A percentile compares a stretch with the other conserved stretches of the same genome.
These are phyloP conservation scores for Panellus pusillus DNA, from an alignment of 768 basidiomycete genomes.

Conservation along the genomic window DNA sequence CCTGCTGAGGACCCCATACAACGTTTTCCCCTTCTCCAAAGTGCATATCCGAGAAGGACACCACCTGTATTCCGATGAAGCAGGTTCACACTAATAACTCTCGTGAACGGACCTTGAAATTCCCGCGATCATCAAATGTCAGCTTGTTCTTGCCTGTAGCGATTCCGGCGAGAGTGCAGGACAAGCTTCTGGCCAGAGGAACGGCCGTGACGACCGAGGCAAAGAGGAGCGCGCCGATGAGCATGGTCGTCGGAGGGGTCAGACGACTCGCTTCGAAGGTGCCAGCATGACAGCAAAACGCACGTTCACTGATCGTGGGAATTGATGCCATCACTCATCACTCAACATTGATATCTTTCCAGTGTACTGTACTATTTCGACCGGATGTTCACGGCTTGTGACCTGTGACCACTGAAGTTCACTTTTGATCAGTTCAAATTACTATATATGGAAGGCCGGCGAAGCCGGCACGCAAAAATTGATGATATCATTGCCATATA, in stretches of 20 bases:
- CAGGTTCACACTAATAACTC: neutral
- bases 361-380: too few species aligned
- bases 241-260: conserved; percentile 1
- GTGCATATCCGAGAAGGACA: conserved; percentile 23
- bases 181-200: conserved; percentile 12
- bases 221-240: conserved; percentile 7
- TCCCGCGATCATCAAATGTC: conserved; percentile 15
- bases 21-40: conserved; percentile 19
- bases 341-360: too few species aligned
- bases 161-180: conserved; percentile 6
- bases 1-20: conserved; percentile 16
- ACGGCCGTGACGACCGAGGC: conserved; percentile 4
- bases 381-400: too few species aligned
- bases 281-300: too few species aligned
- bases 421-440: too few species aligned
- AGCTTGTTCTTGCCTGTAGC: conserved; percentile 8
- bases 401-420: too few species aligned
- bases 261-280: too few species aligned
- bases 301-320: too few species aligned
- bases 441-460: too few species aligned
- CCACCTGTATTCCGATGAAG: neutral
- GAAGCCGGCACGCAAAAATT: too few species aligned
- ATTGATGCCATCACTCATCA: too few species aligned
- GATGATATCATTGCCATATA: too few species aligned
- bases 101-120: conserved; percentile 17